phyloP scores from a whole-genome alignment of 208 protist species.

The Angomonas ambiguus region DNA sequence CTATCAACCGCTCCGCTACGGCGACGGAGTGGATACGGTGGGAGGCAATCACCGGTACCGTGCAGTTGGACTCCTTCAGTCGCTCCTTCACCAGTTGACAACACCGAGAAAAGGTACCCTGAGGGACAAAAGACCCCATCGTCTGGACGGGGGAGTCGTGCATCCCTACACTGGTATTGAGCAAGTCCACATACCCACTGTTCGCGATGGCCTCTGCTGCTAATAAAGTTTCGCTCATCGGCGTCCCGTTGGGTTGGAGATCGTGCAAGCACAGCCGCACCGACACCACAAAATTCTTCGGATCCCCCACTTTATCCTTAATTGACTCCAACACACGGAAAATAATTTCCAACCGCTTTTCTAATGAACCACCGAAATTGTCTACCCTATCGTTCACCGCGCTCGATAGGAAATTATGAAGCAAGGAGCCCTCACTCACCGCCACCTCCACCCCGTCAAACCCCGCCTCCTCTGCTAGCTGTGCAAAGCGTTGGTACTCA shows the following conservation, averaged over 20 bases:
- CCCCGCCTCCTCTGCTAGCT: slow-evolving; percentile 88
- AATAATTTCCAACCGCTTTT: slow-evolving; percentile 79
- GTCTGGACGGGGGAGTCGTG: slow-evolving; percentile 94
- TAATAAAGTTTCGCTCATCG: slow-evolving; percentile 78
- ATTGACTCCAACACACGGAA: slow-evolving; percentile 81
- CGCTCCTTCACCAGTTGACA: slow-evolving; percentile 64
- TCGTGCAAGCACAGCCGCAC: slow-evolving; percentile 92
- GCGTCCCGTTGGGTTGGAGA: slow-evolving; percentile 67
- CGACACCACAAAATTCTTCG: slow-evolving; percentile 86
- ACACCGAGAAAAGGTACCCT: slow-evolving; percentile 79
- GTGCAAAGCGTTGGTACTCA: slow-evolving; percentile 81
- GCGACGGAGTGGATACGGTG: slow-evolving; percentile 89
- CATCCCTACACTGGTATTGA: slow-evolving; percentile 95
- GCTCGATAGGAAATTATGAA: slow-evolving; percentile 92
- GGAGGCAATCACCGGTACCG: slow-evolving; percentile 84
- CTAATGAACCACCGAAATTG: slow-evolving; percentile 75
- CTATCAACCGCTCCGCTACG: slow-evolving; percentile 73
- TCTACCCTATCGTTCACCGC: slow-evolving; percentile 88
- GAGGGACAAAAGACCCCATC: slow-evolving; percentile 87
- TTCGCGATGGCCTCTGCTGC: slow-evolving; percentile 70
- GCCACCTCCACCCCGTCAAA: slow-evolving; percentile 95
- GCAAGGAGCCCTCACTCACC: slow-evolving; percentile 89
- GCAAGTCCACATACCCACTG: slow-evolving; percentile 76
- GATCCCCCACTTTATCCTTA: slow-evolving; percentile 28
- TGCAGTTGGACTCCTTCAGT: slow-evolving; percentile 22